Conservation (phyloP, 202 grass and related monocot genomes). For the Miscanthus sacchariflorus region DNA sequence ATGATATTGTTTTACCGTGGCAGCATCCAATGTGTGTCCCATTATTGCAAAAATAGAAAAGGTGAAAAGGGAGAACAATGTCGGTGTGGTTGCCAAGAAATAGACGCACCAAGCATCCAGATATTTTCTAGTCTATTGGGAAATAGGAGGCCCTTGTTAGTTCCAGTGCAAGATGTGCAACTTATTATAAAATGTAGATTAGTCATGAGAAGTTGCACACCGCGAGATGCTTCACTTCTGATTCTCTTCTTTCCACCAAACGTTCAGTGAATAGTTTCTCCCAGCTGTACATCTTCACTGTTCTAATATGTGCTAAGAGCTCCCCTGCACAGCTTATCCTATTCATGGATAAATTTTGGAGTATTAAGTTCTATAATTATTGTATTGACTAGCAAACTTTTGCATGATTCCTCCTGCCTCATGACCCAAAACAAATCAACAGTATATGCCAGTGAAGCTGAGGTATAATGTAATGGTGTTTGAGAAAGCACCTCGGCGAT, state of each 20-base stretch:
- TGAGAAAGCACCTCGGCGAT: constrained; percentile 1
- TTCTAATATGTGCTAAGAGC: constrained; percentile 90
- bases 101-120: constrained; percentile 99
- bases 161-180: constrained; percentile 20
- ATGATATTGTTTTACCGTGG: constrained; percentile 78
- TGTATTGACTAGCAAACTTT: constrained; percentile 25
- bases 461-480: constrained; percentile 24
- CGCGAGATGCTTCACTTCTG: constrained; percentile 94
- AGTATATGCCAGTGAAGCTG: constrained; percentile 23
- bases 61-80: constrained; percentile 92
- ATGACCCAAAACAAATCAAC: background rate
- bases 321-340: constrained; percentile 97
- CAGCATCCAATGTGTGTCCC: constrained; percentile 88
- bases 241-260: constrained; percentile 82
- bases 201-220: constrained; percentile 51
- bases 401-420: constrained; percentile 5
- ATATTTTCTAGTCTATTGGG: constrained; percentile 88
- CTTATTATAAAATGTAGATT: constrained; percentile 34
- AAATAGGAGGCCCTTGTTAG: constrained; percentile 42
- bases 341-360: constrained; percentile 33
- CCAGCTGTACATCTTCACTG: constrained; percentile 98
- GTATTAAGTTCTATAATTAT: background rate
- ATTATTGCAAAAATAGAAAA: constrained; percentile 88
- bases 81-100: constrained; percentile 98
- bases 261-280: constrained; percentile 81